Percentiles rank a stretch among this genome's conserved stretches.
Evolutionary conservation across 768 basidiomycete genomes (phyloP).

Genomic region (Dictyophora rubrovolvata): DNA sequence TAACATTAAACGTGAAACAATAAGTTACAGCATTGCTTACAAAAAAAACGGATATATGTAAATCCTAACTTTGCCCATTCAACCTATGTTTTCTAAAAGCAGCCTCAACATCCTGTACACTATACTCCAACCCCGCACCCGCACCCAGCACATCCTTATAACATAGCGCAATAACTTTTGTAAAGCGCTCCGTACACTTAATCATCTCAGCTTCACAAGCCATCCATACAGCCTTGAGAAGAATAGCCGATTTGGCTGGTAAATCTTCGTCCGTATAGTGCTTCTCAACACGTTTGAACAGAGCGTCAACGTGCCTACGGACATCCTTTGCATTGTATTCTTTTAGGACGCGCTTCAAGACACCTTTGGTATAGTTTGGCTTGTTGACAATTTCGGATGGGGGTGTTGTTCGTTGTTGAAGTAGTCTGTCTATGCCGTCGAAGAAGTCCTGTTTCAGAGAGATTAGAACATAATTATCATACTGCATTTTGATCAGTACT

Average conservation of each 20-base stretch:
- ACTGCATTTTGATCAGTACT: constrained; percentile 19
- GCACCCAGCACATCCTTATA: constrained; percentile 74
- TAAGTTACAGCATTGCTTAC: too few species aligned
- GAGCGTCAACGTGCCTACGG: constrained; percentile 74
- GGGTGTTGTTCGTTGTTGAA: constrained; percentile 71
- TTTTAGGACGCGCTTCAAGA: constrained; percentile 76
- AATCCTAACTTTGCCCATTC: background rate
- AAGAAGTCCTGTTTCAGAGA: constrained; percentile 82
- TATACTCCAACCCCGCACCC: constrained; percentile 67
- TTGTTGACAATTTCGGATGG: constrained; percentile 69
- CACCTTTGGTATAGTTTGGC: constrained; percentile 60
- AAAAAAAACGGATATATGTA: too few species aligned
- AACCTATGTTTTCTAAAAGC: constrained; percentile 62
- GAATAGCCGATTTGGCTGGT: constrained; percentile 25
- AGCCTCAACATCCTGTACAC: constrained; percentile 59
- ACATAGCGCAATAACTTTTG: constrained; percentile 60
- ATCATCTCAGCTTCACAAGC: constrained; percentile 80
- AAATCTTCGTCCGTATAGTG: constrained; percentile 64
- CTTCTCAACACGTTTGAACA: constrained; percentile 90
- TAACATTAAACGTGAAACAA: too few species aligned
- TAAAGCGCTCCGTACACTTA: constrained; percentile 60
- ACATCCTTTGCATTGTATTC: constrained; percentile 85
- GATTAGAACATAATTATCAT: background rate
- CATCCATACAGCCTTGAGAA: constrained; percentile 81
- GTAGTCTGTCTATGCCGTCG: constrained; percentile 79